phyloP scores from a whole-genome alignment of 2,329 filamentous ascomycete genomes.

The Cryphonectria carpinicola region DNA sequence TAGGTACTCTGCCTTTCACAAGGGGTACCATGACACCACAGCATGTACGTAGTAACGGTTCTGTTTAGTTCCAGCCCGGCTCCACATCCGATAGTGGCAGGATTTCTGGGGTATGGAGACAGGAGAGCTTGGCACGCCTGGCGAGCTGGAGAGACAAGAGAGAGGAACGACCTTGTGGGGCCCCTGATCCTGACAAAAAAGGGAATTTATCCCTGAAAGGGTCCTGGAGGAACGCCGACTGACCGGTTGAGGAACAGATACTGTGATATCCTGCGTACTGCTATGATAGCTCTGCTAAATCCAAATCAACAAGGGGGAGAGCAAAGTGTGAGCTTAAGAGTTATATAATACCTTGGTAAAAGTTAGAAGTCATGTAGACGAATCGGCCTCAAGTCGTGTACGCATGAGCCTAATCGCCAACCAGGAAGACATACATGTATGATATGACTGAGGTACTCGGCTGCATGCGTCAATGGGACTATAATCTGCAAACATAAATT shows the following conservation, averaged over 20 bases:
- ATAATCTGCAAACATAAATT: background rate
- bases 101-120: background rate
- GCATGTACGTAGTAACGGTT: background rate
- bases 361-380: background rate
- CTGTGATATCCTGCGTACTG: background rate
- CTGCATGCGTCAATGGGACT: background rate
- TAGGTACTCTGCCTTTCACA: background rate
- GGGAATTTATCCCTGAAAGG: background rate
- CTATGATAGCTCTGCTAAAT: too few relatives aligned
- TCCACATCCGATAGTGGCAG: background rate
- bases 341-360: background rate
- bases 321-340: background rate
- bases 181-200: background rate
- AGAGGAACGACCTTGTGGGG: background rate
- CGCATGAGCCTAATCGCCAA: background rate
- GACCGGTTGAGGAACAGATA: background rate
- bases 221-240: background rate
- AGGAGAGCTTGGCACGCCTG: background rate
- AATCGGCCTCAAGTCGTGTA: background rate
- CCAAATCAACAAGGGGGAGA: too few relatives aligned
- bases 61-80: background rate
- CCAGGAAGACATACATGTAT: background rate
- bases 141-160: background rate
- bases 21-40: background rate
- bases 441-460: background rate